Conservation (phyloP, 306 rosid species). For the Vigna radiata region DNA sequence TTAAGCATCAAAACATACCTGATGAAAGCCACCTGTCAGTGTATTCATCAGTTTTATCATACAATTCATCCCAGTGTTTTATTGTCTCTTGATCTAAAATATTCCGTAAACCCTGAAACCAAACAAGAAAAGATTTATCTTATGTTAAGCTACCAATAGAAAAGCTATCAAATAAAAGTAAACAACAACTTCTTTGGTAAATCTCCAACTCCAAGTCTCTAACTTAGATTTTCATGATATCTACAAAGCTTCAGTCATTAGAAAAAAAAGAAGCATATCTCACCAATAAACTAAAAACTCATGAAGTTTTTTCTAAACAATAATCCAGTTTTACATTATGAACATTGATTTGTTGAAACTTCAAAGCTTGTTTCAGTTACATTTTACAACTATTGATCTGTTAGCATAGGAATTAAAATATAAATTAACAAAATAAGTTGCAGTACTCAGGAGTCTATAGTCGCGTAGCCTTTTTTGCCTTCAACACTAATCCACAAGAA, state of each 20-base stretch:
- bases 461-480: conserved; percentile 4
- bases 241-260: conserved; percentile 23
- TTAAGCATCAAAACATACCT: conserved; percentile 58
- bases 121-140: conserved; percentile 31
- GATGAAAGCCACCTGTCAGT: conserved; percentile 95
- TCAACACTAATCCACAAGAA: neutral
- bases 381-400: conserved; percentile 5
- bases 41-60: conserved; percentile 77
- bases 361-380: neutral
- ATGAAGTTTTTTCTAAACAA: conserved; percentile 5
- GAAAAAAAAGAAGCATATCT: conserved; percentile 24
- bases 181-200: conserved; percentile 21
- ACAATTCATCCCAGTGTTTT: conserved; percentile 75
- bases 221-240: conserved; percentile 29
- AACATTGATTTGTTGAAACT: conserved; percentile 22
- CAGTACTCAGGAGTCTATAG: conserved; percentile 5
- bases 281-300: conserved; percentile 27
- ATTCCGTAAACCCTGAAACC: conserved; percentile 74
- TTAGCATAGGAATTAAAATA: conserved; percentile 14
- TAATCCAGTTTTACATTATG: neutral
- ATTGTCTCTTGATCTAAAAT: conserved; percentile 64
- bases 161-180: conserved; percentile 30
- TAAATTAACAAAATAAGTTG: conserved; percentile 24
- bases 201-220: conserved; percentile 22
- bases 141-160: conserved; percentile 29